Evolutionary conservation across 768 basidiomycete species (phyloP), one percentile per base, ranked within the genome.

Genomic region (Stropharia rugosoannulata): DNA sequence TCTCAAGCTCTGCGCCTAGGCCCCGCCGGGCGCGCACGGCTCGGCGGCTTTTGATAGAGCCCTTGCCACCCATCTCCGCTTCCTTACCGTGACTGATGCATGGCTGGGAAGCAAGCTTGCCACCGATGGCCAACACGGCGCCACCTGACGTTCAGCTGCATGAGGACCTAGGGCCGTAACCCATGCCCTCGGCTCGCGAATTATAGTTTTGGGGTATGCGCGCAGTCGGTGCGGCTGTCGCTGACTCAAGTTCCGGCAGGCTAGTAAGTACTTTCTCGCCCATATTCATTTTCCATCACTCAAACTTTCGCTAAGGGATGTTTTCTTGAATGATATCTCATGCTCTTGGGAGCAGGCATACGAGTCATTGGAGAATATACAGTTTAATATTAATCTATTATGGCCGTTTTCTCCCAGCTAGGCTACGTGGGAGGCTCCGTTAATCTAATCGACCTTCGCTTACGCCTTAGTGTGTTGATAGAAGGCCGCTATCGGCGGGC

Each of bases 391-490:
- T 47, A 37, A 48, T 45, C 49, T 8, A 45, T 54, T 59, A 40
- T 35, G 58, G 53, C 6, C 51, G 13, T 15, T 51, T 51, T 46
- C 51, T 56, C 55, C 43, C 55, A 56, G 55, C n/a, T 25, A 25
- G 40, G 46, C 51, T 40, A 42, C 57, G 54, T 61, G 57, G 46
- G 59, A 60, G 27, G n/a, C 45, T 60, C 56, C 59, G 39, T 58
- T 51, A 40, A 55, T 61, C 55, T 57, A 43, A 51, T 54, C 52
- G 57, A 59, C 51, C 55, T 47, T 54, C 55, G 54, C 45, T 55
- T 56, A 48, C 46, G n/a, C 54, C 51, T 32, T 41, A 45, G 50
- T n/a, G 44, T 27, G 29, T 51, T 29, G 37, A 47, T 56, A 48
- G 51, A 56, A 53, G 57, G 7, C 44, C 19, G 38, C 44, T 56